A percentile compares a stretch with the other conserved stretches of the same genome.
Evolutionary conservation across 164 flowering plant genomes (phyloP).

Genomic region (Vitis riparia): DNA sequence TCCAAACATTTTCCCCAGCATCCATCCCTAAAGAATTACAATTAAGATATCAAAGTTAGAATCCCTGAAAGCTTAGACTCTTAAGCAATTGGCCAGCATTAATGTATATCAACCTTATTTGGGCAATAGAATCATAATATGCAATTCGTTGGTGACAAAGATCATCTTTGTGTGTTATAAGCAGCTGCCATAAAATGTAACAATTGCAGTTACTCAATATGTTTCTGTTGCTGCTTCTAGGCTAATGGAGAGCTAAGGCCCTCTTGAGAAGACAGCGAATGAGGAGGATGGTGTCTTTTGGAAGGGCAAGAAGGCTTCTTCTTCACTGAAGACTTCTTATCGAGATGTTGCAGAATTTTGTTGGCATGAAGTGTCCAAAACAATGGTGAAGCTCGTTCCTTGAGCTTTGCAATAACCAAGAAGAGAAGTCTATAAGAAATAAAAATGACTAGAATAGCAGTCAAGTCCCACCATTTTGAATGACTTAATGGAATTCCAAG

Average conservation of each 20-base stretch:
- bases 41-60: too few relatives aligned
- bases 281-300: constrained; percentile 10
- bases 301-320: background rate
- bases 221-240: background rate
- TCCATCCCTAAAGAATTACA: too few relatives aligned
- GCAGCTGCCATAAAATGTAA: too few relatives aligned
- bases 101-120: too few relatives aligned
- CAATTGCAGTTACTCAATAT: too few relatives aligned
- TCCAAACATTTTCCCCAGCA: too few relatives aligned
- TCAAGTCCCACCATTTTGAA: constrained; percentile 51
- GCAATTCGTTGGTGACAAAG: too few relatives aligned
- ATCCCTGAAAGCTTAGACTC: too few relatives aligned
- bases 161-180: too few relatives aligned
- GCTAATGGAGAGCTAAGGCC: constrained; percentile 9
- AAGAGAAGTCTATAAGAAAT: constrained; percentile 20
- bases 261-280: constrained; percentile 13
- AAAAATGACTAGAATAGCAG: constrained; percentile 13
- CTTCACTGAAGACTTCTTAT: background rate
- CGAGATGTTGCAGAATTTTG: background rate
- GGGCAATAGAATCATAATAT: too few relatives aligned
- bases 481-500: constrained; percentile 21
- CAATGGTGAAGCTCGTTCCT: constrained; percentile 17
- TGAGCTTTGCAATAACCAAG: constrained; percentile 25
- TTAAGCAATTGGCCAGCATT: too few relatives aligned
- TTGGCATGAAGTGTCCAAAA: constrained; percentile 3